Percentiles rank a stretch among this genome's conserved stretches.
phyloP scores from a whole-genome alignment of 169 alveolate genomes.

The Amoebophrya sp. region DNA sequence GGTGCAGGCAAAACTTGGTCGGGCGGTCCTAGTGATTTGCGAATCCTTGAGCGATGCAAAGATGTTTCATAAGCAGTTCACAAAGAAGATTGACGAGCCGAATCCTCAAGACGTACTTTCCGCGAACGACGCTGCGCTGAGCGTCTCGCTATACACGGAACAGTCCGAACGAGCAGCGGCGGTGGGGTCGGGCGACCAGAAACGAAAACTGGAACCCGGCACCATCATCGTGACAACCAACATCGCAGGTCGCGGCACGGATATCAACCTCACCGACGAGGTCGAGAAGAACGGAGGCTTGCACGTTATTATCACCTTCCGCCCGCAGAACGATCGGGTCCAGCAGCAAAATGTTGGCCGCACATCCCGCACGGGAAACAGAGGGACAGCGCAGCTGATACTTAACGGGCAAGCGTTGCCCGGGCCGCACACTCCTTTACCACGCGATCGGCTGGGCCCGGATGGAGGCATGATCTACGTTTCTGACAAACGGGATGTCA shows the following conservation, averaged over 20 bases:
- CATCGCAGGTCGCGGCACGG: constrained; percentile 24
- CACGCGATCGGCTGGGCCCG: too few relatives aligned
- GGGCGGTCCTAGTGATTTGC: neutral
- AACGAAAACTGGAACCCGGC: neutral
- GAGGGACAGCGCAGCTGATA: too few relatives aligned
- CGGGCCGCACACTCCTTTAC: too few relatives aligned
- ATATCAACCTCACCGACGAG: neutral
- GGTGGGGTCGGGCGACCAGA: too few relatives aligned
- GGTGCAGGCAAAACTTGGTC: too few relatives aligned
- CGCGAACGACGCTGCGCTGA: neutral
- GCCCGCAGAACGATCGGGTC: neutral
- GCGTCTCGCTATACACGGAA: too few relatives aligned
- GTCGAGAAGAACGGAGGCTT: constrained; percentile 9
- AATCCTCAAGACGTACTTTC: neutral
- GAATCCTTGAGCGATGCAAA: neutral
- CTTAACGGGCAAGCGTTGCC: too few relatives aligned
- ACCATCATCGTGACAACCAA: neutral
- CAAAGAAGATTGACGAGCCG: neutral
- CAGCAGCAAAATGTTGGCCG: neutral
- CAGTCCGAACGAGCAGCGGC: too few relatives aligned
- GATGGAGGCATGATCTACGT: too few relatives aligned
- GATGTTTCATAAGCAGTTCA: neutral
- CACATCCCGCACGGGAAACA: neutral
- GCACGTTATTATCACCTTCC: neutral
- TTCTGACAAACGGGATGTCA: too few relatives aligned